Evolutionary conservation across 768 basidiomycete genomes (phyloP).

Genomic region (Neoboletus magnificus): DNA sequence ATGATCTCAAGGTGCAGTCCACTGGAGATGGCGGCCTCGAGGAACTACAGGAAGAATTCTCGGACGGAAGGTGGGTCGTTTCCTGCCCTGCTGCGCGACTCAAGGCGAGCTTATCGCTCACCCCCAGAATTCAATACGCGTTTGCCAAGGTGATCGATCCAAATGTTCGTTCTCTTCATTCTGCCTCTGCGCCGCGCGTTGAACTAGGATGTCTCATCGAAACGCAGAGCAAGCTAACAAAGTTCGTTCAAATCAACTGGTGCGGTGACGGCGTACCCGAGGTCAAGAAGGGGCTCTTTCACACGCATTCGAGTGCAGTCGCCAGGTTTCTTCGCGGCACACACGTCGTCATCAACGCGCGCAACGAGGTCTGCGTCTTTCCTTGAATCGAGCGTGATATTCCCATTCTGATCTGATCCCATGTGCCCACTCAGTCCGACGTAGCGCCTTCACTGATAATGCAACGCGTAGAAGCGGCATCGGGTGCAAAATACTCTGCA

Average conservation of each 20-base stretch:
- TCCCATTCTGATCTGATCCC: background rate
- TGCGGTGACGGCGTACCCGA: constrained; percentile 96
- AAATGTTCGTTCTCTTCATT: constrained; percentile 51
- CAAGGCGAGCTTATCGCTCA: constrained; percentile 1
- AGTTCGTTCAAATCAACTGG: constrained; percentile 97
- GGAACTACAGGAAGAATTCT: constrained; percentile 92
- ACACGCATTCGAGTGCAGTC: constrained; percentile 80
- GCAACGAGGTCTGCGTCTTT: constrained; percentile 65
- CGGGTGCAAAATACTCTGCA: constrained; percentile 85
- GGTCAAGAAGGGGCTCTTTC: constrained; percentile 88
- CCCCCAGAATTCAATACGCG: constrained; percentile 84
- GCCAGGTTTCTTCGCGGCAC: constrained; percentile 76
- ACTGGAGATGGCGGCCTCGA: constrained; percentile 87
- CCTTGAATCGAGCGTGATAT: background rate
- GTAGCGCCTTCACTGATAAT: constrained; percentile 78
- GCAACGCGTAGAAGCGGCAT: constrained; percentile 82
- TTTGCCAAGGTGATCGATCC: constrained; percentile 83
- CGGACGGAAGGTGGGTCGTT: constrained; percentile 73
- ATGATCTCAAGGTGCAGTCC: constrained; percentile 84
- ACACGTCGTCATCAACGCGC: constrained; percentile 82
- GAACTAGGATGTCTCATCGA: background rate
- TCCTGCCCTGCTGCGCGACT: background rate
- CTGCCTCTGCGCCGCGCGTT: background rate
- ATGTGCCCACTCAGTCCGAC: constrained; percentile 52
- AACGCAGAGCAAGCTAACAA: constrained; percentile 70